A percentile compares a stretch with the other conserved stretches of the same genome.
These are phyloP conservation scores for Tetrahymena thermophila DNA, from an alignment of 73 alveolate species.

Conservation along the genomic window DNA sequence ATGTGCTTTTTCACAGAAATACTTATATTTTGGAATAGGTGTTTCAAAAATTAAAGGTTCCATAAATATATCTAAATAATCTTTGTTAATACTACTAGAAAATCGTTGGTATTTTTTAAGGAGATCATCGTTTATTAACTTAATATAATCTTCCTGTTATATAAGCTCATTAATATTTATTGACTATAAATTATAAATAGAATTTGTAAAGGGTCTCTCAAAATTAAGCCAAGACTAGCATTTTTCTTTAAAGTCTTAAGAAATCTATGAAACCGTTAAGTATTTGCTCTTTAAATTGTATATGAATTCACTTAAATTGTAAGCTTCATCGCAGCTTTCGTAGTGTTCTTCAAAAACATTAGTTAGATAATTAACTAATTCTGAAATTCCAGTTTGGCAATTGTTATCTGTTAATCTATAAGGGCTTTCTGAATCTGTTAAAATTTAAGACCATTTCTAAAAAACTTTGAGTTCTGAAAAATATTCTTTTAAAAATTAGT, in stretches of 20 bases:
- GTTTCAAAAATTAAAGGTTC: neutral
- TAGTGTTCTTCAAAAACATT: neutral
- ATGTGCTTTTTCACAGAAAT: neutral
- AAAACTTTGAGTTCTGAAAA: neutral
- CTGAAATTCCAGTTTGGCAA: neutral
- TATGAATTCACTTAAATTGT: neutral
- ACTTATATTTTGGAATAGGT: neutral
- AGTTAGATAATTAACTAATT: neutral
- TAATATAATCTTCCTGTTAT: neutral
- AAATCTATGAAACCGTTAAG: neutral
- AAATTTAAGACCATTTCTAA: neutral
- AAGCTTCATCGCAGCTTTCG: neutral
- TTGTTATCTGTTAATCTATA: neutral
- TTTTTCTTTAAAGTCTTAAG: neutral
- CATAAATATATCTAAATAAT: neutral
- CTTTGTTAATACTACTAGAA: neutral
- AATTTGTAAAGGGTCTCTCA: neutral
- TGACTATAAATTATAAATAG: neutral
- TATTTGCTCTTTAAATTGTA: no score
- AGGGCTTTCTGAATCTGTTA: neutral
- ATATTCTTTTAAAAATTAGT: neutral
- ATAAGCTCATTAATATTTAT: neutral
- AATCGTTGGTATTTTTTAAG: neutral
- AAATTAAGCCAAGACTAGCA: neutral
- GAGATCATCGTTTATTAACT: neutral